Evolutionary conservation across 169 alveolate species (phyloP), one percentile per base, ranked within the genome.

Genomic region (Babesia microti): DNA sequence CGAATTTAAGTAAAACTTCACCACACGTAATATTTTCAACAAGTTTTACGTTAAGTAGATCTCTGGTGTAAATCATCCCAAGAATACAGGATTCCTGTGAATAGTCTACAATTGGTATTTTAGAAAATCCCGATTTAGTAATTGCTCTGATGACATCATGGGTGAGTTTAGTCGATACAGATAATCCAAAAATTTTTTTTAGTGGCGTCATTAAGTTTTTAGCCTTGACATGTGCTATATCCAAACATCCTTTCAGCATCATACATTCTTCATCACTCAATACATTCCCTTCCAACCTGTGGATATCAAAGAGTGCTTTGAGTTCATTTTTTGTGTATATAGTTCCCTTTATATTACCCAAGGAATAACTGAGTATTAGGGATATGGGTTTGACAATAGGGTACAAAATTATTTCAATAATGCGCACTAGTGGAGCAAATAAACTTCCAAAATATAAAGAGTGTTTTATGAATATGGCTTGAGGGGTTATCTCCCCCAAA

Each of bases 401-500:
- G 55, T 43, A 81, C 14, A 81, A 49, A 7, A 51, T 12, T 17
- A 58, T 30, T 39, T 68, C 73, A 9, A 81, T 49, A 11, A 65
- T 29, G 26, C 65, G 37, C 2, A 80, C 68, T 19, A 72, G 67
- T 3, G 85, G 73, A 2, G 84, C 67, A 44, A 81, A 81, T 46
- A 79, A 73, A 3, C 87, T 91, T 7, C 93, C 85, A 1, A 87
- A 74, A 6, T 57, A 78, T 26, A 87, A 57, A 9, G 87, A 88
- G 52, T 87, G 79, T 41, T 84, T 74, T 21, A 89, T 72, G 46
- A 85, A 87, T 6, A 87, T 45, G 18, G 94, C 65, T 49, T 87
- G 91, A 0, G 94, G 94, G 14, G 79, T 52, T 12, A 87, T 85
- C 36, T 87, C 94, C 1, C 94, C 94, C 40, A 87, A 68, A 28